Evolutionary conservation across 1,139 yeast genomes (phyloP).

Genomic region (Diutina sp.): DNA sequence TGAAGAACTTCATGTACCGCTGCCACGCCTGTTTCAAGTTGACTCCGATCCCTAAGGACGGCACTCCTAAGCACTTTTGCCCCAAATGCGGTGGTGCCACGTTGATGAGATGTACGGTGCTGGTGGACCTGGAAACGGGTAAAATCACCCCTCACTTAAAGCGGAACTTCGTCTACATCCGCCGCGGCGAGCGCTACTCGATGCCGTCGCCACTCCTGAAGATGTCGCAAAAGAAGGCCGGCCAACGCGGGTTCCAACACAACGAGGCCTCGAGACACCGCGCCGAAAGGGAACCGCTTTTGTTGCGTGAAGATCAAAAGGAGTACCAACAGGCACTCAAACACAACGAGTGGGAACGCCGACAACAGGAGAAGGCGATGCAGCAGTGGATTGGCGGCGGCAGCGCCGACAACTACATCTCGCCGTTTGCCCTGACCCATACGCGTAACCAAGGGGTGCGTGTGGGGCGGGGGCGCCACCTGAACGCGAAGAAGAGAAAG

Average conservation of each 20-base stretch:
- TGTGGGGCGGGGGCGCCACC: constrained; percentile 75
- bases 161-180: constrained; percentile 88
- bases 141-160: constrained; percentile 82
- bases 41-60: constrained; percentile 65
- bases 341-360: constrained; percentile 77
- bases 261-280: constrained; percentile 46
- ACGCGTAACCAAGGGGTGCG: constrained; percentile 59
- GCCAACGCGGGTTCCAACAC: constrained; percentile 65
- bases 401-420: constrained; percentile 77
- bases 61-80: constrained; percentile 77
- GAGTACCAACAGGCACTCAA: constrained; percentile 84
- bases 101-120: constrained; percentile 78
- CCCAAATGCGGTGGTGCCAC: constrained; percentile 95
- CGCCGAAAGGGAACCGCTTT: constrained; percentile 36
- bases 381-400: constrained; percentile 92
- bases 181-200: constrained; percentile 72
- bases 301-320: constrained; percentile 84
- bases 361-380: constrained; percentile 73
- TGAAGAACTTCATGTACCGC: constrained; percentile 85
- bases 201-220: constrained; percentile 63
- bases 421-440: constrained; percentile 68
- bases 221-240: constrained; percentile 45
- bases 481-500: constrained; percentile 35
- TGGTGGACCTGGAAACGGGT: constrained; percentile 71
- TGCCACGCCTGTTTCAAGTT: constrained; percentile 94